Conservation (phyloP, 805 yeast species). For the Pichia insulana region DNA sequence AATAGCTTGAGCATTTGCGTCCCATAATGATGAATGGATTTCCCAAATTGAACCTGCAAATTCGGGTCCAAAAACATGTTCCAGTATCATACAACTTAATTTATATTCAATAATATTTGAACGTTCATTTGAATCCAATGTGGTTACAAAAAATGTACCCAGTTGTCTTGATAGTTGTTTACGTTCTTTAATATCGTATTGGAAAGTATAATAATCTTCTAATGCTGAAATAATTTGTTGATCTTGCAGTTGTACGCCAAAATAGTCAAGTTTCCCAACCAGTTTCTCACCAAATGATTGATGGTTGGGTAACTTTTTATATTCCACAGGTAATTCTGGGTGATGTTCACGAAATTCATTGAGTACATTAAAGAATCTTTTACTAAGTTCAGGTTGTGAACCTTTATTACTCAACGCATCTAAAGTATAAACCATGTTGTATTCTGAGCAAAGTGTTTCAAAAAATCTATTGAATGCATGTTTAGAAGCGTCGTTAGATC, state of each 20-base stretch:
- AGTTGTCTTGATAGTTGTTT: constrained; percentile 38
- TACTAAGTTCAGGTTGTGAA: constrained; percentile 39
- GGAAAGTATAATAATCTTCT: constrained; percentile 38
- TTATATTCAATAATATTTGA: constrained; percentile 41
- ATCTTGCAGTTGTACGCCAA: constrained; percentile 15
- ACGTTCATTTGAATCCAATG: constrained; percentile 41
- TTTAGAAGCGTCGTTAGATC: constrained; percentile 46
- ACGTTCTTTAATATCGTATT: constrained; percentile 30
- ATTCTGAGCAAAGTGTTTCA: constrained; percentile 37
- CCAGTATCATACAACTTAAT: constrained; percentile 40
- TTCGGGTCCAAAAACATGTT: constrained; percentile 37
- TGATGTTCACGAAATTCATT: constrained; percentile 9
- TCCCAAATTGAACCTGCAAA: constrained; percentile 26
- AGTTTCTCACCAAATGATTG: constrained; percentile 26
- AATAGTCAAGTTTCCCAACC: constrained; percentile 23
- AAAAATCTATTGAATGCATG: constrained; percentile 45
- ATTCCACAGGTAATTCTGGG: constrained; percentile 12
- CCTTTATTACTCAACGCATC: constrained; percentile 36
- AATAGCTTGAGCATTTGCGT: constrained; percentile 34
- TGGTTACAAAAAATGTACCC: constrained; percentile 43
- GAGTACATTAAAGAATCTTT: constrained; percentile 27
- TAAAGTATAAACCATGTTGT: constrained; percentile 42
- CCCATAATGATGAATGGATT: constrained; percentile 40
- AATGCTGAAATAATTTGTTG: constrained; percentile 23
- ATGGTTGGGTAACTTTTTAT: constrained; percentile 31